phyloP scores from a whole-genome alignment of 805 yeast genomes.

The Teunomyces aglyptinius region DNA sequence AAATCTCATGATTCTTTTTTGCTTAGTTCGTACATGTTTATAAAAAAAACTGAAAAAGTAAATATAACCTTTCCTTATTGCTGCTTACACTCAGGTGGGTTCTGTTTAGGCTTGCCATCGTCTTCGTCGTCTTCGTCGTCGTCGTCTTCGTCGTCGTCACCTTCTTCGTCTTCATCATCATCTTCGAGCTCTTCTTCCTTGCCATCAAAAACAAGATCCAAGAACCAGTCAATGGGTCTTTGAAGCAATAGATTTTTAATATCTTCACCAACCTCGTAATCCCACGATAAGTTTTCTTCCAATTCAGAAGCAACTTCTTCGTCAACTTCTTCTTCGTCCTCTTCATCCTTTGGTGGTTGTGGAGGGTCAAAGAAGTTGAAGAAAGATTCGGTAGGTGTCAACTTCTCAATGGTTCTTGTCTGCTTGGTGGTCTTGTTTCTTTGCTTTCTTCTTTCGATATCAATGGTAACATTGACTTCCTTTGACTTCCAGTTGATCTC shows the following conservation, averaged over 20 bases:
- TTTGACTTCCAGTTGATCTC: conserved; percentile 80
- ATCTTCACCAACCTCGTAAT: conserved; percentile 94
- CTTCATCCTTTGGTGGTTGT: conserved; percentile 59
- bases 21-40: too few relatives aligned
- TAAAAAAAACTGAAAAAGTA: not conserved
- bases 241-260: conserved; percentile 94
- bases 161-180: conserved; percentile 59
- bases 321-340: conserved; percentile 47
- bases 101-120: conserved; percentile 56
- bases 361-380: conserved; percentile 97
- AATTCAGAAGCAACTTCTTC: conserved; percentile 56
- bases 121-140: conserved; percentile 64
- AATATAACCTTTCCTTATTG: conserved; percentile 32
- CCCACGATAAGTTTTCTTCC: conserved; percentile 76
- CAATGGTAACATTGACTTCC: conserved; percentile 79
- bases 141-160: conserved; percentile 61
- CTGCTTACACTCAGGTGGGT: conserved; percentile 79
- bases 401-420: conserved; percentile 91
- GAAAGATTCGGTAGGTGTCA: conserved; percentile 92
- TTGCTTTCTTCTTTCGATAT: conserved; percentile 92
- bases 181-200: conserved; percentile 65
- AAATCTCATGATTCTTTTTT: too few relatives aligned
- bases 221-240: conserved; percentile 97
- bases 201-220: conserved; percentile 81
- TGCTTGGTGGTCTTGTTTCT: conserved; percentile 96